phyloP scores from a whole-genome alignment of 805 yeast genomes.

The Komagataella ulmi region DNA sequence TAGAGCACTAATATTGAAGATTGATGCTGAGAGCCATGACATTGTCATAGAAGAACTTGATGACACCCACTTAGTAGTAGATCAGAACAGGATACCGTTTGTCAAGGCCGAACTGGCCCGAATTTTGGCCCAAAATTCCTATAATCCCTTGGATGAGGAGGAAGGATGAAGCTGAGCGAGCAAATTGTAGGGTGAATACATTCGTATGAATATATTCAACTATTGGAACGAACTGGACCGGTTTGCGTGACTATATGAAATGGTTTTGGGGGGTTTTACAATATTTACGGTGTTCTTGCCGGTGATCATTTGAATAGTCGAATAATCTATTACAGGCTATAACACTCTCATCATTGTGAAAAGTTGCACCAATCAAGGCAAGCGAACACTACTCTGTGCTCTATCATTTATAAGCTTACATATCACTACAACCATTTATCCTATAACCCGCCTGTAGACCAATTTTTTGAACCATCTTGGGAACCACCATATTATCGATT shows the following conservation, averaged over 20 bases:
- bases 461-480: neutral
- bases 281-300: too few relatives aligned
- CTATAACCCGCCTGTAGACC: neutral
- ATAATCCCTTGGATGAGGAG: slow-evolving; percentile 72
- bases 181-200: too few relatives aligned
- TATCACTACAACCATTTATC: neutral
- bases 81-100: slow-evolving; percentile 59
- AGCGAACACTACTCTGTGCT: neutral
- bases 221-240: too few relatives aligned
- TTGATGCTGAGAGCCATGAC: slow-evolving; percentile 67
- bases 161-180: slow-evolving; percentile 9
- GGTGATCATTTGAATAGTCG: too few relatives aligned
- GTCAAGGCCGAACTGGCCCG: slow-evolving; percentile 69
- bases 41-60: slow-evolving; percentile 71
- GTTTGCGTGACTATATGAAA: too few relatives aligned
- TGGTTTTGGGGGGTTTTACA: too few relatives aligned
- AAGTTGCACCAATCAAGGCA: neutral
- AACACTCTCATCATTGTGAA: neutral
- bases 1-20: slow-evolving; percentile 69
- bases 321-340: too few relatives aligned
- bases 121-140: slow-evolving; percentile 70
- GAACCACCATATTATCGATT: neutral
- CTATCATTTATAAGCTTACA: too few relatives aligned
- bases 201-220: too few relatives aligned
- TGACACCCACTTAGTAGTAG: slow-evolving; percentile 80